Evolutionary conservation across 2,329 filamentous ascomycete species (phyloP).

Genomic region (Ciborinia camelliae): DNA sequence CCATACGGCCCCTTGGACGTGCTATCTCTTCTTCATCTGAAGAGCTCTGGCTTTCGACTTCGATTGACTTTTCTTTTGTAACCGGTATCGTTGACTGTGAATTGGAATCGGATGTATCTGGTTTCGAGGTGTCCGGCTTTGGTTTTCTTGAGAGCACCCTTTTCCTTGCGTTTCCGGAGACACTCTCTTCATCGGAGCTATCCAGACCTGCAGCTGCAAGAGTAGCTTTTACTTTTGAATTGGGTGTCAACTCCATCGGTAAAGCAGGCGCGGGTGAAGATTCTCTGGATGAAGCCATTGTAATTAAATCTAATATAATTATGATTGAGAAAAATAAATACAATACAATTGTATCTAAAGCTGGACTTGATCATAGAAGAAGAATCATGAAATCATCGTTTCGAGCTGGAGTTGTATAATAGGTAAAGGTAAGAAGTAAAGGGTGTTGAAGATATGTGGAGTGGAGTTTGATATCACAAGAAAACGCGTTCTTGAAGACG

Average conservation of each 20-base stretch:
- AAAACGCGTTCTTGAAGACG: constrained; percentile 5
- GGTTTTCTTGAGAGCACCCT: constrained; percentile 23
- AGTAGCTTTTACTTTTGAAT: constrained; percentile 53
- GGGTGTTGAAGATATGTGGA: background rate
- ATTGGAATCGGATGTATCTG: constrained; percentile 5
- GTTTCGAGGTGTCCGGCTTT: constrained; percentile 22
- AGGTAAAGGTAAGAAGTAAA: background rate
- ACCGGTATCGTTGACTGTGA: background rate
- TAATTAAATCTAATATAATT: constrained; percentile 14
- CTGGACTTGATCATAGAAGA: constrained; percentile 16
- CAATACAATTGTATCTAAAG: background rate
- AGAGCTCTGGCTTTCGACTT: background rate
- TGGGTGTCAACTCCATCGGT: constrained; percentile 45
- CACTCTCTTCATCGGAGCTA: constrained; percentile 43
- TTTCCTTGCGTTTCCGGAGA: constrained; percentile 26
- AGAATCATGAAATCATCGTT: constrained; percentile 17
- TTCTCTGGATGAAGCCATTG: constrained; percentile 50
- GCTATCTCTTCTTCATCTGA: constrained; percentile 47
- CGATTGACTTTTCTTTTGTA: background rate
- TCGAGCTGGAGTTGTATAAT: constrained; percentile 11
- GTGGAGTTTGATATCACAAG: constrained; percentile 9
- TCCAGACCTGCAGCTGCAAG: constrained; percentile 50
- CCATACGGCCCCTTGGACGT: constrained; percentile 60
- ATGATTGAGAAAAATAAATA: background rate
- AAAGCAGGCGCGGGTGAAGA: constrained; percentile 48